Evolutionary conservation across 2,329 filamentous ascomycete genomes (phyloP), one percentile per base, ranked within the genome.

Genomic region (Pezicula rhizophila): DNA sequence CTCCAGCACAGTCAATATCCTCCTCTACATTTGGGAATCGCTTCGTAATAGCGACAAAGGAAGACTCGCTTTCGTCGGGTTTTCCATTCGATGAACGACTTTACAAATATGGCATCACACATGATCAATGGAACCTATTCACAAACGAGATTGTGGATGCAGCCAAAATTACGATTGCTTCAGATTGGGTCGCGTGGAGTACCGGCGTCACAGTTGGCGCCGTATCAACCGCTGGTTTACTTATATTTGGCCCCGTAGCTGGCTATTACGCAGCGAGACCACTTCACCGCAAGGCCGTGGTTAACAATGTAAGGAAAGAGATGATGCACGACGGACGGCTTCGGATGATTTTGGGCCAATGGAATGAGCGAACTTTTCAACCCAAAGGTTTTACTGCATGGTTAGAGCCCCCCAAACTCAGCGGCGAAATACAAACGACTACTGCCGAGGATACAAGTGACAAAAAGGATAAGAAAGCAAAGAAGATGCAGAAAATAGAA

Each of bases 101-200:
- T 4, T 45, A 52, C 17, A 33, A 50, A 12, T 40, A 54, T 8
- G 33, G 44, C 8, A 45, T 62, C 11, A 53, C 57, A n/a, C 53
- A 52, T 23, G 55, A 60, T 26, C 46, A 60, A 46, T 62, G 60
- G 60, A 44, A 52, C 45, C 48, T 56, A 38, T 60, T 61, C 38
- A 60, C 46, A 5, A 46, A 42, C 33, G 58, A 57, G 18, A 49
- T 61, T 20, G 49, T 59, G 3, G 45, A 50, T 6, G 55, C 57
- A 8, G 52, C 56, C 3, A 61, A 52, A 43, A 42, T 60, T 7
- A 54, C 51, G 10, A 25, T 52, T n/a, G 18, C 31, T 8, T 57
- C 60, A 46, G 55, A 60, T 44, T 52, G 31, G n/a, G 46, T 45
- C 3, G 54, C 57, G 2, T 60, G 57, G 57, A 54, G 52, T 12